These are phyloP conservation scores for Papilionanthe hybrid DNA, from an alignment of 116 monocot species.

Conservation along the genomic window DNA sequence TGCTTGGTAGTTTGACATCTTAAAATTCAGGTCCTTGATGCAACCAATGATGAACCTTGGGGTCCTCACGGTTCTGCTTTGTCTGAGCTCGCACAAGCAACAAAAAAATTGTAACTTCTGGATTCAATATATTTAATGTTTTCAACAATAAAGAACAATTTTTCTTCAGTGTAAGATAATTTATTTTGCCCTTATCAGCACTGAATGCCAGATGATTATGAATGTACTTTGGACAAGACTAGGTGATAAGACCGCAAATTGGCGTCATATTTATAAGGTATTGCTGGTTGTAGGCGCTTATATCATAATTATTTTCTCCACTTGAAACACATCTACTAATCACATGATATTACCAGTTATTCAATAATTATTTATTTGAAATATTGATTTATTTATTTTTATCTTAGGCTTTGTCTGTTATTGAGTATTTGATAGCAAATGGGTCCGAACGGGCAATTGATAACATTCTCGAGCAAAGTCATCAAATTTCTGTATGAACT, in stretches of 20 bases:
- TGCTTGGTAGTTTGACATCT: neutral
- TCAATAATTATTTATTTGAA: neutral
- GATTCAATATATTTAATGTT: neutral
- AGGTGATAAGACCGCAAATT: constrained; percentile 41
- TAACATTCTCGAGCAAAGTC: constrained; percentile 76
- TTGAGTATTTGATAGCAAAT: constrained; percentile 89
- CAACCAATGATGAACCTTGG: constrained; percentile 67
- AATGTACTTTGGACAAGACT: constrained; percentile 66
- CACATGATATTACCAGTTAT: neutral
- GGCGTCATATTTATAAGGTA: constrained; percentile 96
- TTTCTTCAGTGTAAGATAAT: neutral
- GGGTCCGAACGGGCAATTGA: constrained; percentile 88
- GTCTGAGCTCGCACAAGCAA: constrained; percentile 47
- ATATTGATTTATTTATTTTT: neutral
- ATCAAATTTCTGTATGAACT: constrained; percentile 68
- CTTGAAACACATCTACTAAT: constrained; percentile 8
- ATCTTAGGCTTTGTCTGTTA: constrained; percentile 77
- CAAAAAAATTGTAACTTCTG: constrained; percentile 47
- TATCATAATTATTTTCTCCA: constrained; percentile 1
- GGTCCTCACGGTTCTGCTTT: constrained; percentile 68
- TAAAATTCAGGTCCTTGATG: constrained; percentile 56
- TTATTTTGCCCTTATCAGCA: constrained; percentile 18
- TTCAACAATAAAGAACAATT: neutral
- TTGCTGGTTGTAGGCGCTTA: constrained; percentile 8
- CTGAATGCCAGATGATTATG: constrained; percentile 59